phyloP scores from a whole-genome alignment of 1,284 basidiomycete species.

The Cryptococcus sp. region DNA sequence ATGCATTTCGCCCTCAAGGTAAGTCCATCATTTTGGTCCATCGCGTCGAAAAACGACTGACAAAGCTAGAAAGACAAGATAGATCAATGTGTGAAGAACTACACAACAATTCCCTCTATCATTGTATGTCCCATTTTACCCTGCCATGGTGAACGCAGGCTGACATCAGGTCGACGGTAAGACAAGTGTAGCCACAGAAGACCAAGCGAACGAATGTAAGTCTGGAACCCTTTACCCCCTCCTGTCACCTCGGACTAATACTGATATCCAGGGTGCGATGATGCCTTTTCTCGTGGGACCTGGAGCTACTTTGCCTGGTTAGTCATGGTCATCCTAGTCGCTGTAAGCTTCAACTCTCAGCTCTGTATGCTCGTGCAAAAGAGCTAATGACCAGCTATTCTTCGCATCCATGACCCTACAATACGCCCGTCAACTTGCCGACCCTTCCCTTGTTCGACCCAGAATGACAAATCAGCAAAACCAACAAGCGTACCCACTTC shows the following conservation, averaged over 20 bases:
- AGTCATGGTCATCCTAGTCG: slow-evolving; percentile 51
- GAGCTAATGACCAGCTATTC: slow-evolving; percentile 47
- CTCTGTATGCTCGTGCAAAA: slow-evolving; percentile 13
- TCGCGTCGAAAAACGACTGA: not conserved
- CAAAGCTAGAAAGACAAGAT: slow-evolving; percentile 54
- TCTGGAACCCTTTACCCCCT: not conserved
- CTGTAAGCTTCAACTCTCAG: slow-evolving; percentile 19
- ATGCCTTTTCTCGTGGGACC: slow-evolving; percentile 58
- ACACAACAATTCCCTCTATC: not conserved
- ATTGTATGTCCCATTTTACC: not conserved
- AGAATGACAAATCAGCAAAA: slow-evolving; percentile 29
- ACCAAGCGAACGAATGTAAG: slow-evolving; percentile 38
- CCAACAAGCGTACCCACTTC: slow-evolving; percentile 24
- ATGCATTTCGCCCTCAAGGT: slow-evolving; percentile 66
- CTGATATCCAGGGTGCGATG: slow-evolving; percentile 51
- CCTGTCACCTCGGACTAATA: not conserved
- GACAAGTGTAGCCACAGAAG: slow-evolving; percentile 1
- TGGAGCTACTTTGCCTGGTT: slow-evolving; percentile 61
- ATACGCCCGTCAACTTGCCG: slow-evolving; percentile 66
- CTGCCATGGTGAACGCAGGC: not conserved
- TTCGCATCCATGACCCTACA: slow-evolving; percentile 61
- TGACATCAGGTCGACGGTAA: slow-evolving; percentile 10
- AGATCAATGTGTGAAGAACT: slow-evolving; percentile 49
- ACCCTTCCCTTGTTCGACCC: slow-evolving; percentile 55
- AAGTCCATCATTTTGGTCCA: slow-evolving; percentile 1